A percentile compares a stretch with the other conserved stretches of the same genome.
Conservation (phyloP, 1,284 basidiomycete species). For the Moesziomyces globuligerus region DNA sequence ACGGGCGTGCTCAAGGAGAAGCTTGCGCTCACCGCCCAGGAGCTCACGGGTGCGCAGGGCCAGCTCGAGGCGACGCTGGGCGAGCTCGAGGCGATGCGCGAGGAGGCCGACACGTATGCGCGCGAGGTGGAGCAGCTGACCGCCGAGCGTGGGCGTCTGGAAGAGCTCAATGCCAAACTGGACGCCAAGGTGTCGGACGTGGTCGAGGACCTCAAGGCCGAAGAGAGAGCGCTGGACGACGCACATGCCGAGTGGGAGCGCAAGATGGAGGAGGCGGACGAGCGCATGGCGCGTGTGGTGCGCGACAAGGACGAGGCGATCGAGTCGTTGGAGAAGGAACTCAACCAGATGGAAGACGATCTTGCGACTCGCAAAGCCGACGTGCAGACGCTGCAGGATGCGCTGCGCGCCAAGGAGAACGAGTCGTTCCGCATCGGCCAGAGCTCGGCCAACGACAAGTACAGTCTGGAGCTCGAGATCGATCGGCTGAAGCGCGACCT, state of each 20-base stretch:
- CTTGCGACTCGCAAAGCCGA: constrained; percentile 48
- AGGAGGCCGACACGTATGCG: constrained; percentile 46
- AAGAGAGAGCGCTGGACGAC: constrained; percentile 68
- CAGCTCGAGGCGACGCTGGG: constrained; percentile 40
- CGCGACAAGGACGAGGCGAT: constrained; percentile 60
- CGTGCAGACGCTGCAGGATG: constrained; percentile 73
- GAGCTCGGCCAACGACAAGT: constrained; percentile 81
- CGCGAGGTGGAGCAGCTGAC: constrained; percentile 48
- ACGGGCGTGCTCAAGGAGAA: constrained; percentile 47
- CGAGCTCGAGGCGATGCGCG: constrained; percentile 50
- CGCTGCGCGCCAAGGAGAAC: constrained; percentile 74
- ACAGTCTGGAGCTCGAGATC: constrained; percentile 88
- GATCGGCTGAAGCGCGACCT: constrained; percentile 88
- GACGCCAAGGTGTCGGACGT: constrained; percentile 64
- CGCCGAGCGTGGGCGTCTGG: constrained; percentile 36
- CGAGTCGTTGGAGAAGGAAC: constrained; percentile 51
- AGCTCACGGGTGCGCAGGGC: constrained; percentile 30
- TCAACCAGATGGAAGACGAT: constrained; percentile 50
- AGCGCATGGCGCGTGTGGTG: constrained; percentile 49
- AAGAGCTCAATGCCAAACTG: constrained; percentile 55
- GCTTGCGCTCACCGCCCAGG: constrained; percentile 27
- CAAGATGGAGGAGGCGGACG: constrained; percentile 58
- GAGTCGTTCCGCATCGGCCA: constrained; percentile 78
- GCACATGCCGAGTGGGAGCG: constrained; percentile 69
- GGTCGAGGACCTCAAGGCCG: constrained; percentile 68